phyloP scores from a whole-genome alignment of 495 filamentous ascomycete species.

The Hypoxylon crocopeplum region DNA sequence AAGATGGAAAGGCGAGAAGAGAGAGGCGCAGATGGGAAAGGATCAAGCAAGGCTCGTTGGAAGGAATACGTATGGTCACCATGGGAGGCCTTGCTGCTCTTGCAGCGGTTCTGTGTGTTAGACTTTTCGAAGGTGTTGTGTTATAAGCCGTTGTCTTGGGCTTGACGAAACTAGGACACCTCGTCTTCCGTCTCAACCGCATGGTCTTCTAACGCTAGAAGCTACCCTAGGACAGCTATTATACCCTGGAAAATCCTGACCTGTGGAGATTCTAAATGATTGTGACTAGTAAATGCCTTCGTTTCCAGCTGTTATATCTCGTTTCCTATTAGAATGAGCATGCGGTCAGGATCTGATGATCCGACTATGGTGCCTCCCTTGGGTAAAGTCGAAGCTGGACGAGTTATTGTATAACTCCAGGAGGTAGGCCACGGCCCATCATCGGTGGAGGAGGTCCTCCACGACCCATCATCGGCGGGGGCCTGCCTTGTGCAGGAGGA shows the following conservation, averaged over 20 bases:
- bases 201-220: too few species aligned
- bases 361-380: too few species aligned
- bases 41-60: constrained; percentile 36
- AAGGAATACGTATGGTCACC: constrained; percentile 69
- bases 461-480: constrained; percentile 25
- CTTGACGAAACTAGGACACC: too few species aligned
- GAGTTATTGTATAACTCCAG: constrained; percentile 12
- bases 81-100: constrained; percentile 70
- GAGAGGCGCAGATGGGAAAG: constrained; percentile 39
- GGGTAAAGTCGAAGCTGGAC: background rate
- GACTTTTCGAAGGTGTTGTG: constrained; percentile 54
- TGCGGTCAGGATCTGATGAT: too few species aligned
- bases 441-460: constrained; percentile 21
- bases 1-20: constrained; percentile 23
- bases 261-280: too few species aligned
- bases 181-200: too few species aligned
- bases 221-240: too few species aligned
- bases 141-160: constrained; percentile 12
- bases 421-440: constrained; percentile 22
- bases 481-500: constrained; percentile 18
- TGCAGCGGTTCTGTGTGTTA: constrained; percentile 71
- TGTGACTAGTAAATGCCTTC: too few species aligned
- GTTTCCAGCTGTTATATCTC: too few species aligned
- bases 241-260: too few species aligned
- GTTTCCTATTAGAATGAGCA: too few species aligned